Conservation (phyloP, 495 filamentous ascomycete genomes). For the Zalerion maritima region DNA sequence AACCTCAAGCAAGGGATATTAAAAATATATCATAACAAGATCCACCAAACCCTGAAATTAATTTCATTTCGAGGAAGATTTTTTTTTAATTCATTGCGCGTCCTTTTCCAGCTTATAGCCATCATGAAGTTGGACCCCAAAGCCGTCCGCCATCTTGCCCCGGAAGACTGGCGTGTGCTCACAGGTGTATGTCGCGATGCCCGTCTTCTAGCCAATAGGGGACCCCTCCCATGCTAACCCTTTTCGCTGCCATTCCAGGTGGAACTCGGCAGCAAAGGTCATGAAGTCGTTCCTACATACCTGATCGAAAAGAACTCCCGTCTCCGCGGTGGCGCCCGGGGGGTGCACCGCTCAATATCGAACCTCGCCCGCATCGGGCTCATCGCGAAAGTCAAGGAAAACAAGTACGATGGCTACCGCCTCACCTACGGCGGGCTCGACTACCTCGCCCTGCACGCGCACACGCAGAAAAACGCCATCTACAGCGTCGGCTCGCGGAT, state of each 20-base stretch:
- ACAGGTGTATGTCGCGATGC: conserved; percentile 51
- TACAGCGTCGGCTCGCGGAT: conserved; percentile 92
- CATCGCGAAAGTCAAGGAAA: conserved; percentile 86
- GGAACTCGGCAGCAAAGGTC: conserved; percentile 87
- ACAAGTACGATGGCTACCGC: conserved; percentile 94
- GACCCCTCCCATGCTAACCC: conserved; percentile 1
- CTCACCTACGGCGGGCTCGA: conserved; percentile 94
- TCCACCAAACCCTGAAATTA: too few species aligned
- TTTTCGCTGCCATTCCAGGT: conserved; percentile 36
- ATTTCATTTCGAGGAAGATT: too few species aligned
- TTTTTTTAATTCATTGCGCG: too few species aligned
- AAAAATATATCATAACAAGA: too few species aligned
- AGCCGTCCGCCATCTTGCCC: conserved; percentile 76
- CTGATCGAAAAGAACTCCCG: conserved; percentile 73
- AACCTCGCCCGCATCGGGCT: conserved; percentile 82
- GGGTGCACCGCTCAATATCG: conserved; percentile 79
- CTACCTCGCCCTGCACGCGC: conserved; percentile 84
- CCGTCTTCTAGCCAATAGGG: conserved; percentile 5
- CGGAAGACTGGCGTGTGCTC: conserved; percentile 91
- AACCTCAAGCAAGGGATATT: too few species aligned
- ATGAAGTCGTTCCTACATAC: conserved; percentile 86
- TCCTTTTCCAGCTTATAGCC: too few species aligned
- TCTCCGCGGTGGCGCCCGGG: conserved; percentile 58
- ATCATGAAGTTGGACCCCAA: conserved; percentile 89
- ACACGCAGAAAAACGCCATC: conserved; percentile 59